Evolutionary conservation across 2,329 filamentous ascomycete genomes (phyloP).

Genomic region (Trichoderma sp.): DNA sequence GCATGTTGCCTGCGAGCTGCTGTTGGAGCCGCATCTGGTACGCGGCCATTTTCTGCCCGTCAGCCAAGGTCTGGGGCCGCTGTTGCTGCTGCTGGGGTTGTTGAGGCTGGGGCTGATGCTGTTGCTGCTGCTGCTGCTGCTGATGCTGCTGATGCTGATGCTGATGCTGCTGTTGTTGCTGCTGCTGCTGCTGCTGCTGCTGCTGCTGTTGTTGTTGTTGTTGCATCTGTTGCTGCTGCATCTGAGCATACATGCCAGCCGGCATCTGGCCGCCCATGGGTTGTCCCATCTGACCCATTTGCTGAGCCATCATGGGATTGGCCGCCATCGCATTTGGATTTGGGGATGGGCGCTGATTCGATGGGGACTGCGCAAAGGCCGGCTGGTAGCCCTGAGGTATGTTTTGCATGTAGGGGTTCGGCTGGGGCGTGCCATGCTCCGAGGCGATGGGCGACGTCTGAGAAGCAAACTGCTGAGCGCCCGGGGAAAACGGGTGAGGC

Average conservation of each 20-base stretch:
- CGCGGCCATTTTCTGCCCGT: slow-evolving; percentile 69
- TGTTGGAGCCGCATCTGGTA: slow-evolving; percentile 84
- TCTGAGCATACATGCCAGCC: slow-evolving; percentile 40
- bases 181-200: slow-evolving; percentile 44
- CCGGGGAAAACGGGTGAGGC: slow-evolving; percentile 83
- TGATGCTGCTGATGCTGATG: slow-evolving; percentile 64
- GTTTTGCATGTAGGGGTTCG: slow-evolving; percentile 62
- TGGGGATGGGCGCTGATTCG: slow-evolving; percentile 54
- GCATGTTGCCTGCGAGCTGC: slow-evolving; percentile 60
- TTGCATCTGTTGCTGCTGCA: slow-evolving; percentile 44
- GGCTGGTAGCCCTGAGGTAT: slow-evolving; percentile 59
- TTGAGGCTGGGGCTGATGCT: slow-evolving; percentile 61
- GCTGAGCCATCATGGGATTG: slow-evolving; percentile 54
- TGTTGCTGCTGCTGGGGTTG: slow-evolving; percentile 48
- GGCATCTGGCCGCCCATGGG: slow-evolving; percentile 48
- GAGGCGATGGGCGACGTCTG: slow-evolving; percentile 75
- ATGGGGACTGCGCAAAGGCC: slow-evolving; percentile 55
- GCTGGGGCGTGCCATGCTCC: slow-evolving; percentile 74
- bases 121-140: slow-evolving; percentile 50
- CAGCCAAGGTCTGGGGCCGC: slow-evolving; percentile 42
- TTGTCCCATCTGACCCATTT: slow-evolving; percentile 45
- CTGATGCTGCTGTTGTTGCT: slow-evolving; percentile 38
- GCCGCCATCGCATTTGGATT: slow-evolving; percentile 50
- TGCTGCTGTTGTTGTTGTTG: slow-evolving; percentile 44
- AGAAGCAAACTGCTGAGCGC: slow-evolving; percentile 65